Evolutionary conservation across 495 filamentous ascomycete species (phyloP).

Genomic region (Penicillium parvum): DNA sequence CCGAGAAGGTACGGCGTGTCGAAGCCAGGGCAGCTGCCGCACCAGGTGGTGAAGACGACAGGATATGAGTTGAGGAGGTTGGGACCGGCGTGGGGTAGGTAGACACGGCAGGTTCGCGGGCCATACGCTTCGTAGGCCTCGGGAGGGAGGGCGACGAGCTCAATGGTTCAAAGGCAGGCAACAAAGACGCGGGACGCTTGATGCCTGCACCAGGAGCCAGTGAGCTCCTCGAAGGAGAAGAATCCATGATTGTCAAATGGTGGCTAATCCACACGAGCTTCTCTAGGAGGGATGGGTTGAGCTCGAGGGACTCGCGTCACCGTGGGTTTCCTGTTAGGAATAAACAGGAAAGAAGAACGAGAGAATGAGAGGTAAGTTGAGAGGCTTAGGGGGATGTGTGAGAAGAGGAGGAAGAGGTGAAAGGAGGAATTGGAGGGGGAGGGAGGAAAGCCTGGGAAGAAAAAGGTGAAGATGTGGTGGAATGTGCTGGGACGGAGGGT

Average conservation of each 20-base stretch:
- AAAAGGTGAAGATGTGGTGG: constrained; percentile 37
- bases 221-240: constrained; percentile 38
- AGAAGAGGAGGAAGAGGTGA: constrained; percentile 10
- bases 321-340: constrained; percentile 11
- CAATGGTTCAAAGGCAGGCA: constrained; percentile 90
- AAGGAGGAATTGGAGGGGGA: constrained; percentile 21
- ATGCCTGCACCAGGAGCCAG: constrained; percentile 52
- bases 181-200: constrained; percentile 76
- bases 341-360: constrained; percentile 3
- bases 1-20: constrained; percentile 58
- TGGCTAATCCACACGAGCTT: constrained; percentile 12
- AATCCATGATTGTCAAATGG: constrained; percentile 34
- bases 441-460: constrained; percentile 27
- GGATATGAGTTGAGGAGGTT: constrained; percentile 86
- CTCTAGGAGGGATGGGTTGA: constrained; percentile 13
- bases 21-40: constrained; percentile 31
- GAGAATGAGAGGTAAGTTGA: too few species aligned
- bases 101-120: constrained; percentile 49
- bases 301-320: constrained; percentile 26
- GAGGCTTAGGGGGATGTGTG: constrained; percentile 3
- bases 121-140: constrained; percentile 64
- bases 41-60: constrained; percentile 80
- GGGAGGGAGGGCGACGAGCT: constrained; percentile 84
- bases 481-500: constrained; percentile 38
- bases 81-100: constrained; percentile 82